Base-by-base conservation (phyloP, 2,329 filamentous ascomycete genomes). In the Monilinia fructigena region DNA sequence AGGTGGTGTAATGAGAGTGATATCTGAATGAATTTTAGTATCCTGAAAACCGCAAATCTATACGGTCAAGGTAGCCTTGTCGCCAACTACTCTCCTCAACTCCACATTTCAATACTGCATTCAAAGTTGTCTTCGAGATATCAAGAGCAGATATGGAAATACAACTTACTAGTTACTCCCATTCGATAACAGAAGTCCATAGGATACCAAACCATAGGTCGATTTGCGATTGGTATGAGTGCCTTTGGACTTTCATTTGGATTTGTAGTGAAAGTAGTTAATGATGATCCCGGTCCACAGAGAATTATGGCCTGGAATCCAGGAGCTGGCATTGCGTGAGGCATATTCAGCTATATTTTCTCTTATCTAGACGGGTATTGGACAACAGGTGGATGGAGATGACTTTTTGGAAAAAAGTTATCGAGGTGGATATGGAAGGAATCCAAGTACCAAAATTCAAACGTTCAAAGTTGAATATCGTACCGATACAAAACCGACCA, bases 161-260 rank as follows among this genome's bases (percentile, higher is more conserved):
- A 38, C 28, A 3, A 28, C 56, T 78, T 78, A 91, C 89, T 83
- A 74, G 88, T 90, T 71, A 93, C 86, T 72, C 91, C 91, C 77
- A 89, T 91, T 48, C 91, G 86, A 75, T 92, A 90, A 78, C 91
- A 94, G 80, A 92, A 94, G 74, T 94, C 91, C 52, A 95, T 85
- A 7, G 91, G 89, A 76, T 95, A 95, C 90, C 92, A 94, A 55
- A 95, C 89, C 91, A 95, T 95, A 1, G 91, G 91, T 72, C 91
- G 80, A 77, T 95, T 95, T 47, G 91, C 91, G 68, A 95, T 90
- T 7, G 91, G 91, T 10, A 95, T 80, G 28, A 95, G 84, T 12
- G 91, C 91, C 79, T 95, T 95, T 12, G 91, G 91, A 68, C 91
- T 88, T 75, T 93, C 89, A 78, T 90, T 87, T 6, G 91, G 89